Percentiles rank a stretch among this genome's conserved stretches.
These are phyloP conservation scores for Evernia prunastri DNA, from an alignment of 495 filamentous ascomycete species.

Conservation along the genomic window DNA sequence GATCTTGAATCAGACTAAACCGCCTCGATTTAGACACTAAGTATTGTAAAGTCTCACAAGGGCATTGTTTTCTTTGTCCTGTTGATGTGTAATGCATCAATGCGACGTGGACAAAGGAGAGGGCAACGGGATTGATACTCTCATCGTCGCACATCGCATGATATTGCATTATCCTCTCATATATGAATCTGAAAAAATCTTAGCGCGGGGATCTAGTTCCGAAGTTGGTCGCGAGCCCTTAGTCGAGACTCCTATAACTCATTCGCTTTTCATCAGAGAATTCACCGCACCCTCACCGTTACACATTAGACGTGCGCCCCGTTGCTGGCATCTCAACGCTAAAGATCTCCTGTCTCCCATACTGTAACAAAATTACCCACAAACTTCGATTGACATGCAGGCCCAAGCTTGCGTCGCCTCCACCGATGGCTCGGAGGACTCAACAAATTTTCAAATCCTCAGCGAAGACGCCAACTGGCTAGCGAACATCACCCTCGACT, in stretches of 20 bases:
- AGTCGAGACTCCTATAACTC: neutral
- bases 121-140: neutral
- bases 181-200: too few species aligned
- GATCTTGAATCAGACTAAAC: neutral
- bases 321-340: neutral
- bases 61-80: neutral
- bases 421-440: neutral
- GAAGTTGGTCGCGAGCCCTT: too few species aligned
- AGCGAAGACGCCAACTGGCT: neutral
- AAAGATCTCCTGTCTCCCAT: neutral
- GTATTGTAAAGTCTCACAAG: neutral
- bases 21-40: neutral
- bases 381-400: neutral
- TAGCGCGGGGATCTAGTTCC: too few species aligned
- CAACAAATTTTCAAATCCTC: neutral
- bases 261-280: neutral
- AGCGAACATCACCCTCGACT: neutral
- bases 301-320: too few species aligned
- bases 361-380: neutral
- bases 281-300: neutral
- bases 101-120: neutral
- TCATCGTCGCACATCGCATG: neutral
- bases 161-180: neutral
- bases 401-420: neutral
- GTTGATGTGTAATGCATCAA: neutral